These are phyloP conservation scores for Heterobasidion occidentale DNA, from an alignment of 1,284 basidiomycete species.

Conservation along the genomic window DNA sequence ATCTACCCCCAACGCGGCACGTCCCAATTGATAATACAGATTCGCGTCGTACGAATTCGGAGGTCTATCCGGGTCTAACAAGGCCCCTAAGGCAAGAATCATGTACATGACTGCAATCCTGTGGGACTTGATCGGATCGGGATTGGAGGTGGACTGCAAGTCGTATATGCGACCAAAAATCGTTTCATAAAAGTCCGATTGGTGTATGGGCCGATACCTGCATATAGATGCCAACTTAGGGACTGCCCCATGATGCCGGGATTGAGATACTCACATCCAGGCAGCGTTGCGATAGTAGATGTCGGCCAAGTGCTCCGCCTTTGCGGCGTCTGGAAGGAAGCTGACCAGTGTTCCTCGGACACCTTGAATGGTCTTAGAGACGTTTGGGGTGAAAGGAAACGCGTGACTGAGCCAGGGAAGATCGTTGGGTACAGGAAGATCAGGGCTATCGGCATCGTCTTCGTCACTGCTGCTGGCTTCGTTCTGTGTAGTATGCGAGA, in stretches of 20 bases:
- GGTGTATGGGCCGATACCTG: slow-evolving; percentile 56
- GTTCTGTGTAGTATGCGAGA: slow-evolving; percentile 30
- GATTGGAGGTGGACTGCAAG: slow-evolving; percentile 26
- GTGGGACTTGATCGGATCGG: slow-evolving; percentile 39
- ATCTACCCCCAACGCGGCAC: slow-evolving; percentile 50
- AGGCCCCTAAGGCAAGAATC: slow-evolving; percentile 24
- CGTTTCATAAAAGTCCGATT: slow-evolving; percentile 42
- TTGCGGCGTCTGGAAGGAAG: slow-evolving; percentile 35
- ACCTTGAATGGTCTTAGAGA: slow-evolving; percentile 32
- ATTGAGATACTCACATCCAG: slow-evolving; percentile 47
- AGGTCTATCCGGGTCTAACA: slow-evolving; percentile 37
- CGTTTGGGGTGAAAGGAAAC: slow-evolving; percentile 46
- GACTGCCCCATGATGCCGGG: background rate
- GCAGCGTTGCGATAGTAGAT: slow-evolving; percentile 58
- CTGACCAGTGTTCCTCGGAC: slow-evolving; percentile 35
- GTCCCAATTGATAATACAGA: slow-evolving; percentile 51
- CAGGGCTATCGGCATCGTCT: slow-evolving; percentile 24
- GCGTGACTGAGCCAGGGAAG: slow-evolving; percentile 50
- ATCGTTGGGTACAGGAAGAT: slow-evolving; percentile 38
- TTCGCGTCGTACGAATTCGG: slow-evolving; percentile 42
- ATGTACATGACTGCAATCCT: slow-evolving; percentile 27
- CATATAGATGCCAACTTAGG: background rate
- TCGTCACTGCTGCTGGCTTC: slow-evolving; percentile 49
- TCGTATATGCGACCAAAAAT: slow-evolving; percentile 49
- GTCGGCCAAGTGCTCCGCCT: slow-evolving; percentile 36